Conservation (phyloP, 306 rosid species). For the Mimosa bimucronata region DNA sequence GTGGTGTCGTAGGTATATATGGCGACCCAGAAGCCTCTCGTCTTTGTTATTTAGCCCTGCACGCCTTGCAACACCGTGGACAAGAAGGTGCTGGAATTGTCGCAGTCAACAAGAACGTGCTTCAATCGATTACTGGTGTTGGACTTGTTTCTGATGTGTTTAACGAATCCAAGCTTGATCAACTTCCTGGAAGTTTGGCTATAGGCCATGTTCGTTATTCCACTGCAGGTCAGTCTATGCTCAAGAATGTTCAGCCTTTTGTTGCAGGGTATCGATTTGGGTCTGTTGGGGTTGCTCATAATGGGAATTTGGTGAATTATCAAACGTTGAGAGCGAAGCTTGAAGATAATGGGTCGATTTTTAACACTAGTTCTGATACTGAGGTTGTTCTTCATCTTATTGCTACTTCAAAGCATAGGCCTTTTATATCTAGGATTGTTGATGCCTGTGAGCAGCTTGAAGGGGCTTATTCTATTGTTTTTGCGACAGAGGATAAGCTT, state of each 20-base stretch:
- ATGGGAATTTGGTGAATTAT: slow-evolving; percentile 88
- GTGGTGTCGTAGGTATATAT: slow-evolving; percentile 92
- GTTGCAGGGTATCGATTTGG: slow-evolving; percentile 94
- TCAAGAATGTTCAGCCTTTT: slow-evolving; percentile 92
- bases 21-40: slow-evolving; percentile 96
- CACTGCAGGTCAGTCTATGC: slow-evolving; percentile 89
- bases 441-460: slow-evolving; percentile 90
- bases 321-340: slow-evolving; percentile 62
- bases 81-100: slow-evolving; percentile 97
- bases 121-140: slow-evolving; percentile 79
- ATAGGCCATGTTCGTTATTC: slow-evolving; percentile 95
- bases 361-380: slow-evolving; percentile 87
- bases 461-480: slow-evolving; percentile 94
- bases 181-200: slow-evolving; percentile 69
- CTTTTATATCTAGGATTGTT: slow-evolving; percentile 75
- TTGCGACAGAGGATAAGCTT: slow-evolving; percentile 78
- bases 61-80: slow-evolving; percentile 95
- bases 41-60: slow-evolving; percentile 81
- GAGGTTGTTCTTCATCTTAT: slow-evolving; percentile 97
- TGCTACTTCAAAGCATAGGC: slow-evolving; percentile 83
- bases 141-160: slow-evolving; percentile 94
- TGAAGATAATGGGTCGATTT: slow-evolving; percentile 84
- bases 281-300: slow-evolving; percentile 94
- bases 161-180: slow-evolving; percentile 72
- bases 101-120: slow-evolving; percentile 61